Base-by-base conservation (phyloP, 202 grass and related monocot species). In the Sporobolus alterniflorus region DNA sequence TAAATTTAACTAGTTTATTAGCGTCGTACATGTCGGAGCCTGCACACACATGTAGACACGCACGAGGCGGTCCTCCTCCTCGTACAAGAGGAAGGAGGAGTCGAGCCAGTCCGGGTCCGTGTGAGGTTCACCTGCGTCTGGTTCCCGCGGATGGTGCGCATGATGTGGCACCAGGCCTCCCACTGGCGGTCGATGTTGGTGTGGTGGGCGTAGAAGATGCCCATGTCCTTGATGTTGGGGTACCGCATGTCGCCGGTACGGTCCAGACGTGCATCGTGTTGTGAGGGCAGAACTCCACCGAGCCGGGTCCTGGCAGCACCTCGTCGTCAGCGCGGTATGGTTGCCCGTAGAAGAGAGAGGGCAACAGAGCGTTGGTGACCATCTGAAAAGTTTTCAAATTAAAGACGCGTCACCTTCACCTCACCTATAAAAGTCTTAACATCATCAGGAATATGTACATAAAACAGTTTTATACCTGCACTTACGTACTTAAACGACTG, bases 41-140 rank as follows among this genome's bases (percentile, higher is more conserved):
- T 74, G 8, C 64, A 63, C 0, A 65, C 64, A 63, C 0, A 65
- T 60, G 43, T 89, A 69, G 30, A 97, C 83, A 0, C 89, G 82
- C 51, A 93, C 89, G n/a, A 97, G 51, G 15, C 67, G 81, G 8
- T 81, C 42, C 24, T 91, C 87, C 83, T 91, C 85, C 12, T 94
- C 82, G 9, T 94, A 94, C 82, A 94, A 89, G 40, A 88, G 68
- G 49, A 91, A 94, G 9, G 85, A 85, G 11, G 91, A 69, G 16
- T 90, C 32, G 17, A 94, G 88, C 91, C 88, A 91, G 61, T 91
- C 88, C 2, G 79, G 47, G 55, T 91, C 85, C 0, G 64, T 83
- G 29, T 83, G 29, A 94, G 47, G 63, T 91, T 75, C 11, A 39
- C 48, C 0, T 81, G 77, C 16, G 62, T 34, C 0, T 10, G 24